Percentiles rank a stretch among this genome's conserved stretches.
These are phyloP conservation scores for Populus euphratica DNA, from an alignment of 345 rosid genomes.

Conservation along the genomic window DNA sequence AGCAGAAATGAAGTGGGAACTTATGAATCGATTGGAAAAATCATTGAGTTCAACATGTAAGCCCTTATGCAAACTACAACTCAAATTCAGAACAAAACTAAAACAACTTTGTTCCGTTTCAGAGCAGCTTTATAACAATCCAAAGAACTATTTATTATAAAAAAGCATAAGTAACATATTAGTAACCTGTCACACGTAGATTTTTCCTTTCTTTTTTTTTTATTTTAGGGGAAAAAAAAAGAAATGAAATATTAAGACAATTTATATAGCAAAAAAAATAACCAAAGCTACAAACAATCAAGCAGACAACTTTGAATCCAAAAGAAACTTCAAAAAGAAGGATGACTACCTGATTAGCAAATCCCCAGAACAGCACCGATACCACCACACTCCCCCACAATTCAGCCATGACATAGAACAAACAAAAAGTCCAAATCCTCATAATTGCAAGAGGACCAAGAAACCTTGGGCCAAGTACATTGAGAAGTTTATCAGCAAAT, in stretches of 20 bases:
- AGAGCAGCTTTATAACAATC: neutral
- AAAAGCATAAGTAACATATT: neutral
- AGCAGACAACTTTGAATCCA: neutral
- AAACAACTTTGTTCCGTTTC: neutral
- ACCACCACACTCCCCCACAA: conserved; percentile 97
- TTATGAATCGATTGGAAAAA: neutral
- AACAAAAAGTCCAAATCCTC: conserved; percentile 96
- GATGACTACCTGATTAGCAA: conserved; percentile 83
- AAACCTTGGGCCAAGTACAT: conserved; percentile 73
- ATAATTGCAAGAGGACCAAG: conserved; percentile 93
- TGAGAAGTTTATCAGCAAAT: conserved; percentile 75
- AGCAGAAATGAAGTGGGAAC: neutral
- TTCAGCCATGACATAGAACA: conserved; percentile 99
- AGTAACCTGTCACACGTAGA: neutral
- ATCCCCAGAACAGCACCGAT: conserved; percentile 97
- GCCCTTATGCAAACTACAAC: neutral
- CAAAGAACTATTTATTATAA: neutral
- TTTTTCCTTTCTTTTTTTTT: neutral
- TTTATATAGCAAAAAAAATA: neutral
- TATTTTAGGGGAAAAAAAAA: neutral
- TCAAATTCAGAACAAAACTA: neutral
- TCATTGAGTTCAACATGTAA: neutral
- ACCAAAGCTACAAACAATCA: neutral
- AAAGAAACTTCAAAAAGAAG: conserved; percentile 1
- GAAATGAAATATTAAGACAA: neutral